A percentile compares a stretch with the other conserved stretches of the same genome.
Conservation (phyloP, 106 monocot genomes). For the Dendrobium chrysotoxum region DNA sequence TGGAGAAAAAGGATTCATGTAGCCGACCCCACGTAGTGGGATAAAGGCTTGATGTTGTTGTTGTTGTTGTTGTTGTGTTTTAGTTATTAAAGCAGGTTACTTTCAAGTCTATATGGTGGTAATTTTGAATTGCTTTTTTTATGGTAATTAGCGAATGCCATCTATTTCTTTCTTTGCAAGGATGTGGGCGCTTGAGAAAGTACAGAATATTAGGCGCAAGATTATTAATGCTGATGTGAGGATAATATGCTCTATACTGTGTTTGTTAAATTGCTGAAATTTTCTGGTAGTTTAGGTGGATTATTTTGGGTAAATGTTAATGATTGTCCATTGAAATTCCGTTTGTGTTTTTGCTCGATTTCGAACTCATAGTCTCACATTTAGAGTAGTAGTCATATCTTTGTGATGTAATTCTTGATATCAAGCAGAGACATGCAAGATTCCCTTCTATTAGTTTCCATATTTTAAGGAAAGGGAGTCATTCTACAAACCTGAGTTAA, state of each 20-base stretch:
- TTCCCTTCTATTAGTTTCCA: background rate
- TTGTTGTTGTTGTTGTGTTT: too few species aligned
- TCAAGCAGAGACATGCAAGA: too few species aligned
- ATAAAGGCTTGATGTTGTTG: too few species aligned
- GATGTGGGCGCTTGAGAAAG: background rate
- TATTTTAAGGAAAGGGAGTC: background rate
- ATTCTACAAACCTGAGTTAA: background rate
- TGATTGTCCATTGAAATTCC: background rate
- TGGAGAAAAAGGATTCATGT: too few species aligned
- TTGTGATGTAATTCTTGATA: background rate
- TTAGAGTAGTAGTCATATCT: background rate
- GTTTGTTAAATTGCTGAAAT: background rate
- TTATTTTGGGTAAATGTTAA: background rate
- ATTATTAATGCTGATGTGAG: background rate
- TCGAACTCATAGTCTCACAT: background rate
- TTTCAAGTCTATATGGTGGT: background rate
- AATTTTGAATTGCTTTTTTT: background rate
- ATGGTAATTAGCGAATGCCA: background rate
- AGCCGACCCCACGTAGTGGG: too few species aligned
- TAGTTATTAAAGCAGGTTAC: background rate
- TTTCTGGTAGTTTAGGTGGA: background rate
- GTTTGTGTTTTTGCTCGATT: background rate
- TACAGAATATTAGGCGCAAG: background rate
- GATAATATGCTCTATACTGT: background rate
- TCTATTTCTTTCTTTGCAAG: background rate